A percentile compares a stretch with the other conserved stretches of the same genome.
Conservation (phyloP, 495 filamentous ascomycete genomes). For the Daldinia bambusicola region DNA sequence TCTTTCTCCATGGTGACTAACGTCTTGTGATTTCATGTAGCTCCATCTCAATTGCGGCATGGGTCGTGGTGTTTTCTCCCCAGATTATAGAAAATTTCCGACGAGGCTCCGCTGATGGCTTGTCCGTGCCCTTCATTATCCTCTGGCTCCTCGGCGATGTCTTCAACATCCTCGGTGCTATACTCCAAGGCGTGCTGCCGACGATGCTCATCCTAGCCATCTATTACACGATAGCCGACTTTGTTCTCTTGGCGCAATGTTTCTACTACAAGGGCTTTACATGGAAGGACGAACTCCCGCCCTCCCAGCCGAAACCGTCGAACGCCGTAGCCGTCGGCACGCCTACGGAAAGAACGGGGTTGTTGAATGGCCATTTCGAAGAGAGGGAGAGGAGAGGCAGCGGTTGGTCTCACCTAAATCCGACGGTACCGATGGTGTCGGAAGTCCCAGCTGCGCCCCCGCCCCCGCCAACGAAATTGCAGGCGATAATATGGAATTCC, state of each 20-base stretch:
- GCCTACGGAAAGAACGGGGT: slow-evolving; percentile 55
- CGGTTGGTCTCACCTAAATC: slow-evolving; percentile 75
- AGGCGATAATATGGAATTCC: slow-evolving; percentile 75
- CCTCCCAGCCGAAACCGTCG: slow-evolving; percentile 41
- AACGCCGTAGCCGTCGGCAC: slow-evolving; percentile 31
- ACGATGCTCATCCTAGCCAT: slow-evolving; percentile 96
- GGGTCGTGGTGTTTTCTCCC: slow-evolving; percentile 97
- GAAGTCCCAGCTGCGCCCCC: slow-evolving; percentile 47
- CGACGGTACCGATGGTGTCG: slow-evolving; percentile 75
- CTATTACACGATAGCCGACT: slow-evolving; percentile 94
- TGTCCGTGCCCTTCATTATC: slow-evolving; percentile 88
- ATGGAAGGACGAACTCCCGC: slow-evolving; percentile 64
- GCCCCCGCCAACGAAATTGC: slow-evolving; percentile 58
- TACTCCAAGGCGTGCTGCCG: slow-evolving; percentile 92
- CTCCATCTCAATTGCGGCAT: slow-evolving; percentile 95
- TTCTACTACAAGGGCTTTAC: slow-evolving; percentile 94
- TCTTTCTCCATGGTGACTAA: not conserved
- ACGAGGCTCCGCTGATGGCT: slow-evolving; percentile 83
- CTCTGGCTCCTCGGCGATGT: slow-evolving; percentile 94
- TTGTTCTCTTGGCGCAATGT: slow-evolving; percentile 86
- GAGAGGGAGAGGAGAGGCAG: slow-evolving; percentile 59
- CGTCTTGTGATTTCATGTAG: slow-evolving; percentile 52
- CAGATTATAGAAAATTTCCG: slow-evolving; percentile 97
- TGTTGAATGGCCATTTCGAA: slow-evolving; percentile 46
- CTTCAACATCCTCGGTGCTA: slow-evolving; percentile 93